phyloP scores from a whole-genome alignment of 75 land plant species.

The Adiantum capillusveneris region DNA sequence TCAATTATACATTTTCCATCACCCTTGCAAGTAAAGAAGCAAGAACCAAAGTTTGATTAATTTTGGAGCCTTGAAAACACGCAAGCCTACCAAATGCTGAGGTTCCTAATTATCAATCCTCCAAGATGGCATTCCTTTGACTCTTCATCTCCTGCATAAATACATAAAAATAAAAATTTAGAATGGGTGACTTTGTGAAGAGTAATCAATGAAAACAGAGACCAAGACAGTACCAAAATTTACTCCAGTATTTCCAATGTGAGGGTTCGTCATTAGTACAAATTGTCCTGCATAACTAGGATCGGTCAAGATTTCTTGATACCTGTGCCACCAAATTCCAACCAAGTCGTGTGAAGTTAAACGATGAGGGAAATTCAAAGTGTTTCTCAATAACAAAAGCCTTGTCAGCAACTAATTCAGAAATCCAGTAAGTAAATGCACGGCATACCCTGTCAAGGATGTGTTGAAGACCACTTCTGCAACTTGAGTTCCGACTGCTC shows the following conservation, averaged over 20 bases:
- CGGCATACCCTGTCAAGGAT: conserved; percentile 69
- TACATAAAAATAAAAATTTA: background rate
- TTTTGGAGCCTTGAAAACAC: too few species aligned
- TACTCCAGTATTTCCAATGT: conserved; percentile 93
- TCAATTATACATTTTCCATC: too few species aligned
- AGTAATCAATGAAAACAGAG: too few species aligned
- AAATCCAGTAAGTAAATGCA: too few species aligned
- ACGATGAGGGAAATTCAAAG: too few species aligned
- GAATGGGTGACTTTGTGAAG: background rate
- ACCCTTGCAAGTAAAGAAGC: too few species aligned
- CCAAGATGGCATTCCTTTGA: background rate
- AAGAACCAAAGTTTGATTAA: too few species aligned
- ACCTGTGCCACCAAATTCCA: conserved; percentile 30
- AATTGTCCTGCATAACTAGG: conserved; percentile 99
- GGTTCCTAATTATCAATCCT: conserved; percentile 18
- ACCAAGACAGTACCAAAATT: conserved; percentile 47
- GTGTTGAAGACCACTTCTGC: conserved; percentile 97
- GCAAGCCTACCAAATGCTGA: conserved; percentile 70
- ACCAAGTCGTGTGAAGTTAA: too few species aligned
- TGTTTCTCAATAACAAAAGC: too few species aligned
- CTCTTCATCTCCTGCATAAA: background rate
- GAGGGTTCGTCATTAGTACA: conserved; percentile 95
- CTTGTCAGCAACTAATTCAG: too few species aligned
- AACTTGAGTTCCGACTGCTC: conserved; percentile 90
- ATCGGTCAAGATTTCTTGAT: conserved; percentile 96